Conservation (phyloP, 2,329 filamentous ascomycete genomes). For the Helminthosporium solani region DNA sequence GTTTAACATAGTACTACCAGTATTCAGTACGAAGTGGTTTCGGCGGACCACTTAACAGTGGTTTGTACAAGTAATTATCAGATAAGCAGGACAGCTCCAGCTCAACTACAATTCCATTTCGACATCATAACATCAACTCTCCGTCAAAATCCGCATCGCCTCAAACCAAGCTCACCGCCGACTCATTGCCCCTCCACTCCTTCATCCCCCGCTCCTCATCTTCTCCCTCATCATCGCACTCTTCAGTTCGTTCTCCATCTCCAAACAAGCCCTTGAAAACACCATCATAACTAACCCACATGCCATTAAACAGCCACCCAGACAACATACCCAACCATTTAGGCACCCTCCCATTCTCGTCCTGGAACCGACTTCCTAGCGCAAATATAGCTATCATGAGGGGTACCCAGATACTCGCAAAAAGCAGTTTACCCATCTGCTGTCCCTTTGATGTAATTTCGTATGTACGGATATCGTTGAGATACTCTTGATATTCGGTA, state of each 20-base stretch:
- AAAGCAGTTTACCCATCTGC: conserved; percentile 62
- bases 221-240: conserved; percentile 6
- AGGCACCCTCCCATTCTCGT: conserved; percentile 68
- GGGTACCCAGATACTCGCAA: conserved; percentile 62
- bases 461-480: conserved; percentile 70
- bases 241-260: conserved; percentile 72
- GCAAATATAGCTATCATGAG: conserved; percentile 57
- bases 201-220: too few species aligned
- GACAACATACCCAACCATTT: conserved; percentile 61
- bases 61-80: too few species aligned
- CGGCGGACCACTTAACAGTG: too few species aligned
- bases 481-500: conserved; percentile 71
- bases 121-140: too few species aligned
- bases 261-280: conserved; percentile 71
- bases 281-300: conserved; percentile 67
- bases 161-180: too few species aligned
- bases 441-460: conserved; percentile 68
- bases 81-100: too few species aligned
- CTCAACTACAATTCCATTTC: too few species aligned
- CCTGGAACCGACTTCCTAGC: conserved; percentile 54
- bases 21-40: too few species aligned
- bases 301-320: conserved; percentile 54
- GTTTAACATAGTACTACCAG: too few species aligned
- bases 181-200: too few species aligned
- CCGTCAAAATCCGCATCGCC: too few species aligned